phyloP scores from a whole-genome alignment of 1,284 basidiomycete genomes.

The Clitocybe nebularis region DNA sequence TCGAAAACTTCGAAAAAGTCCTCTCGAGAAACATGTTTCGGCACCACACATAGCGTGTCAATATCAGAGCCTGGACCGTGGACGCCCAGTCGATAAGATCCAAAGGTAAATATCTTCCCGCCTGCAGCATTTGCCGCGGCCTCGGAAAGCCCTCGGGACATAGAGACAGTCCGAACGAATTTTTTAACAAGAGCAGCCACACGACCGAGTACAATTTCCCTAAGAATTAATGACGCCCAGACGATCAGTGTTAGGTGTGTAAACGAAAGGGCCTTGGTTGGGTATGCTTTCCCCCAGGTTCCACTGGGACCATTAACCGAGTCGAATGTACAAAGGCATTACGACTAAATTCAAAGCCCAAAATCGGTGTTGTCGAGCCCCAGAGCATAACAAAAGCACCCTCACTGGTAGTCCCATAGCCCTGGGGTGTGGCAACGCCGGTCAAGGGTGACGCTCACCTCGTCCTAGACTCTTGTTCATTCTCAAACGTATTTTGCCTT shows the following conservation, averaged over 20 bases:
- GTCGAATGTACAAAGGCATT: conserved; percentile 5
- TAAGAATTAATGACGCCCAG: conserved; percentile 31
- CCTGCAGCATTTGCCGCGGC: conserved; percentile 83
- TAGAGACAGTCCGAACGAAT: conserved; percentile 86
- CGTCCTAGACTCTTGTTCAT: conserved; percentile 82
- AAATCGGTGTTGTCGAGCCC: conserved; percentile 1
- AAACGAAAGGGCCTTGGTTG: conserved; percentile 8
- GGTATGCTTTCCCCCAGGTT: conserved; percentile 9
- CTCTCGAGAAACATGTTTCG: conserved; percentile 91
- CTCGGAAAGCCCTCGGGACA: conserved; percentile 82
- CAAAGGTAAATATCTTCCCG: conserved; percentile 99
- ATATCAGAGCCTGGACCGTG: conserved; percentile 97
- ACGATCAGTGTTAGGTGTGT: conserved; percentile 11
- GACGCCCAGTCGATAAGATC: conserved; percentile 93
- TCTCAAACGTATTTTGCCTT: conserved; percentile 87
- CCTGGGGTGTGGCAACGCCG: conserved; percentile 9
- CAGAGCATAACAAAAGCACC: conserved; percentile 9
- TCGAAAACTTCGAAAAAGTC: conserved; percentile 96
- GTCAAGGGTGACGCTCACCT: conserved; percentile 55
- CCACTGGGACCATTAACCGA: conserved; percentile 1
- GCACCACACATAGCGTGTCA: conserved; percentile 98
- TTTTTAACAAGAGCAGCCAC: conserved; percentile 89
- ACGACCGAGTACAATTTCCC: conserved; percentile 91
- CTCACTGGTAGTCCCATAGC: conserved; percentile 10
- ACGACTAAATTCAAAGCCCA: conserved; percentile 3